A percentile compares a stretch with the other conserved stretches of the same genome.
Evolutionary conservation across 257 asterid species (phyloP).

Genomic region (Solanum chilense): DNA sequence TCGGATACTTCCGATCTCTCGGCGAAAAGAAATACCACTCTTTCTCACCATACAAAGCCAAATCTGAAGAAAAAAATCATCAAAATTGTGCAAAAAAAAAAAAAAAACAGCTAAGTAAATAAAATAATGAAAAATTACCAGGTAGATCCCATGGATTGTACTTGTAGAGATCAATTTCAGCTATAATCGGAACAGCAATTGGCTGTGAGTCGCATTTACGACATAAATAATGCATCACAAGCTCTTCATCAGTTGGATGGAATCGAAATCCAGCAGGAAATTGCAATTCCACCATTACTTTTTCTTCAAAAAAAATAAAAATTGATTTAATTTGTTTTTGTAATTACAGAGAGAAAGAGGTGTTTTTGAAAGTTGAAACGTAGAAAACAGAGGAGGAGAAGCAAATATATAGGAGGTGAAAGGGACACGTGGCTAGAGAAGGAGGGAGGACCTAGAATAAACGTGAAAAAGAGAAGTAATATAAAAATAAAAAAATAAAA

Average conservation of each 20-base stretch:
- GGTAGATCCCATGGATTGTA: constrained; percentile 82
- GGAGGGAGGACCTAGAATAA: constrained; percentile 25
- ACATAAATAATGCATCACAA: constrained; percentile 70
- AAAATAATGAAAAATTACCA: constrained; percentile 24
- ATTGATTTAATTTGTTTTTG: background rate
- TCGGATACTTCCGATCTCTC: constrained; percentile 82
- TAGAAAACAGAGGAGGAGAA: constrained; percentile 19
- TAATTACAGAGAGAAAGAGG: background rate
- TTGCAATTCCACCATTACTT: constrained; percentile 12
- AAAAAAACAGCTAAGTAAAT: background rate
- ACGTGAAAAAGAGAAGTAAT: constrained; percentile 1
- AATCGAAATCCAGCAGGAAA: constrained; percentile 85
- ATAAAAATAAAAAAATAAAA: background rate
- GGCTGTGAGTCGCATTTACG: constrained; percentile 58
- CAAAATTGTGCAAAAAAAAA: background rate
- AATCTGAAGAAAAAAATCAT: constrained; percentile 12
- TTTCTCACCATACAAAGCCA: constrained; percentile 80
- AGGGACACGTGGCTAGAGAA: constrained; percentile 35
- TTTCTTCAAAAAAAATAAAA: too few species aligned
- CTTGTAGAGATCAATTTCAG: constrained; percentile 81
- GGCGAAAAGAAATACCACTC: constrained; percentile 95
- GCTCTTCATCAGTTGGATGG: constrained; percentile 91
- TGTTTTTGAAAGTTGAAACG: constrained; percentile 46
- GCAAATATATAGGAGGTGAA: constrained; percentile 28
- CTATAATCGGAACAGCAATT: constrained; percentile 63